Conservation (phyloP, 805 yeast genomes). For the Candida nemodendra region DNA sequence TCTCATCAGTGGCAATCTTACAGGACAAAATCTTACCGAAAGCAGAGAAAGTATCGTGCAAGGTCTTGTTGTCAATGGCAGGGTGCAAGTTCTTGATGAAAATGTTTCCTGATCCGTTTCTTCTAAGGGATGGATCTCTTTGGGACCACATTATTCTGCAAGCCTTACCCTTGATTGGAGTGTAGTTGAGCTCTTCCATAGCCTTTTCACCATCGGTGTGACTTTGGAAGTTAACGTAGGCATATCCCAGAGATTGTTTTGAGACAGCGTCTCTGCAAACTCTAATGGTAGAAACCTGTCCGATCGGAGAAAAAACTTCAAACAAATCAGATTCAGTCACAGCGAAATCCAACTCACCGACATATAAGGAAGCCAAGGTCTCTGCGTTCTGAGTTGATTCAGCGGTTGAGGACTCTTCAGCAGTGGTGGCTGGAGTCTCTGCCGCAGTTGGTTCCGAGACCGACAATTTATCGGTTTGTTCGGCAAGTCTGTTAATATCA, state of each 20-base stretch:
- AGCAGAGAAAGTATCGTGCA: conserved; percentile 96
- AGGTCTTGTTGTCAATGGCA: conserved; percentile 97
- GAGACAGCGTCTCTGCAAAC: conserved; percentile 98
- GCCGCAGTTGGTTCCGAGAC: conserved; percentile 31
- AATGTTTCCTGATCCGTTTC: conserved; percentile 93
- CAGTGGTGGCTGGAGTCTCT: conserved; percentile 31
- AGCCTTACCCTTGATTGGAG: conserved; percentile 89
- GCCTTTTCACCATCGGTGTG: conserved; percentile 90
- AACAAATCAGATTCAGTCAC: conserved; percentile 93
- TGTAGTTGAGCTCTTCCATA: conserved; percentile 91
- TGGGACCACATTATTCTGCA: conserved; percentile 99
- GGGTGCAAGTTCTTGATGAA: conserved; percentile 98
- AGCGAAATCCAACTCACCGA: conserved; percentile 91
- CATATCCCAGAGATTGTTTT: conserved; percentile 96
- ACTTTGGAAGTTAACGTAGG: conserved; percentile 94
- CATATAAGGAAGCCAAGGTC: conserved; percentile 84
- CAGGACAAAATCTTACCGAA: conserved; percentile 95
- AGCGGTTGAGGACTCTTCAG: conserved; percentile 33
- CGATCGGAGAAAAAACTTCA: conserved; percentile 92
- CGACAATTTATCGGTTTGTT: conserved; percentile 34
- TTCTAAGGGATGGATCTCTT: conserved; percentile 95
- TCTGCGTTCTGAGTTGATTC: conserved; percentile 46
- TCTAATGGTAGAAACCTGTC: conserved; percentile 94
- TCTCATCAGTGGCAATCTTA: conserved; percentile 93
- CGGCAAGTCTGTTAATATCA: conserved; percentile 34